Evolutionary conservation across 2,329 filamentous ascomycete genomes (phyloP), one percentile per base, ranked within the genome.

Genomic region (Metarhizium anisopliae): DNA sequence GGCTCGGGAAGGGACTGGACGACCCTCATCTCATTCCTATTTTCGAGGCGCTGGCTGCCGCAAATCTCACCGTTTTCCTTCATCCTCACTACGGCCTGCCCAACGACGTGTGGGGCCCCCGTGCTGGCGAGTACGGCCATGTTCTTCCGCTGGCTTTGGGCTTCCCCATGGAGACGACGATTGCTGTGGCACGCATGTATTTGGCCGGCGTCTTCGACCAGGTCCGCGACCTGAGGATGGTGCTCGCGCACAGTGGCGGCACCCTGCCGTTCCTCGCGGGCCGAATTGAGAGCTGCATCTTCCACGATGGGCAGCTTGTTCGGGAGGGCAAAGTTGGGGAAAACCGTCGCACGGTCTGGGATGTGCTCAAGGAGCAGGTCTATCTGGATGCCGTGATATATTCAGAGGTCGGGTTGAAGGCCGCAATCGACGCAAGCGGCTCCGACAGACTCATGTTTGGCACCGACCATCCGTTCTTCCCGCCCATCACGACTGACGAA

Each of bases 41-140:
- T 11, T 89, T 90, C 70, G 69, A 77, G 11, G 84, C 86, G 0
- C 71, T 96, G 1, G 82, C 89, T 47, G 78, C 80, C 45, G 80
- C 81, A 0, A 70, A 76, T 7, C 75, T 90, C 38, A 75, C 88
- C 29, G 76, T 95, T 51, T 96, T 96, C 73, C 70, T 96, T 53
- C 92, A 96, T 70, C 92, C 92, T 32, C 92, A 96, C 71, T 96
- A 96, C 68, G 92, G 92, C 1, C 80, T 96, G 2, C 91, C 90
- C 0, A 81, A 82, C 57, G 81, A 84, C 8, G 89, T 95, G 3
- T 96, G 89, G 72, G 92, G 92, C 0, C 82, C 88, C 0, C 77
- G 86, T 7, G 82, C 81, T 0, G 76, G 74, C 25, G 85, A 86
- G 58, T 96, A 95, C 66, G 92, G 92, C 0, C 92, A 96, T 68